These are phyloP conservation scores for Carex parvula DNA, from an alignment of 176 grass and related monocot species.

Conservation along the genomic window DNA sequence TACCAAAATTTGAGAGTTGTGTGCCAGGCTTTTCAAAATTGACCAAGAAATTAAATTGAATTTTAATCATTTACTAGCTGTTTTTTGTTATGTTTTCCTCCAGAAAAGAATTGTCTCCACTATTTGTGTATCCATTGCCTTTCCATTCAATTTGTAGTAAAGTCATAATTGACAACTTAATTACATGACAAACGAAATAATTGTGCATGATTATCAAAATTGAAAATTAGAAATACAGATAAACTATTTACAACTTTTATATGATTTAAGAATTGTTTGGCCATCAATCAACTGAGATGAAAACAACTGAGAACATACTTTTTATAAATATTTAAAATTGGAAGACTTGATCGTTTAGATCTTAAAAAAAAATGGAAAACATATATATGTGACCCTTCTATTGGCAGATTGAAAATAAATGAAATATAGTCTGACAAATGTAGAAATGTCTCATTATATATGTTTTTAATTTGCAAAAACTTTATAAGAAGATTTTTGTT, in stretches of 20 bases:
- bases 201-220: no score
- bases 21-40: not conserved
- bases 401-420: not conserved
- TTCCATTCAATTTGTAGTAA: not conserved
- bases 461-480: not conserved
- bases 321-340: no score
- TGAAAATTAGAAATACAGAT: no score
- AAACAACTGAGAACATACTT: no score
- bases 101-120: not conserved
- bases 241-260: no score
- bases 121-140: not conserved
- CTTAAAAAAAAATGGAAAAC: not conserved
- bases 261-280: no score
- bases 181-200: no score
- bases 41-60: not conserved
- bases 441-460: not conserved
- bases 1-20: not conserved
- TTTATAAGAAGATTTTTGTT: not conserved
- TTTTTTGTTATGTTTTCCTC: not conserved
- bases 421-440: no score
- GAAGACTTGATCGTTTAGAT: no score
- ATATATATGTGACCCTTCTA: not conserved
- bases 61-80: not conserved
- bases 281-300: no score
- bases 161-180: not conserved